Percentiles rank a stretch among this genome's conserved stretches.
Conservation (phyloP, 148 eudicot species). For the Fallopia convolvulus region DNA sequence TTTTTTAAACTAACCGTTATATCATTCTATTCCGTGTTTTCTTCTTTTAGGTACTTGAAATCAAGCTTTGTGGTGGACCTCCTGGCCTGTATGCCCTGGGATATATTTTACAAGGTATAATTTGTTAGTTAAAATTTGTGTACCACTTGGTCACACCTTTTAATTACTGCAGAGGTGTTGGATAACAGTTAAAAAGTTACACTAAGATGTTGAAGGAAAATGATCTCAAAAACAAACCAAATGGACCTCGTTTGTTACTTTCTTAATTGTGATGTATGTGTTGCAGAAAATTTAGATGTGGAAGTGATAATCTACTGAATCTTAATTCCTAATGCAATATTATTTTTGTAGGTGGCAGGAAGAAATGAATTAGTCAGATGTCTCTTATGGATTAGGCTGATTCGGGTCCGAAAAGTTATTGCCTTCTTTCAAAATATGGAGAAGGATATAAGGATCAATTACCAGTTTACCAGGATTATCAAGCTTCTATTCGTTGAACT, state of each 20-base stretch:
- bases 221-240: neutral
- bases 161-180: neutral
- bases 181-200: neutral
- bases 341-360: conserved; percentile 44
- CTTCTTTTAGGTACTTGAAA: conserved; percentile 63
- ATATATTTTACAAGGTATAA: conserved; percentile 68
- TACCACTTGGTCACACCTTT: neutral
- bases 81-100: conserved; percentile 93
- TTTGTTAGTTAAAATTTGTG: neutral
- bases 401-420: conserved; percentile 55
- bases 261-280: neutral
- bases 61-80: conserved; percentile 68
- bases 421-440: conserved; percentile 59
- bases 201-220: neutral
- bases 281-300: too few species aligned
- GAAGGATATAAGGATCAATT: conserved; percentile 88
- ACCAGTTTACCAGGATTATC: conserved; percentile 62
- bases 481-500: conserved; percentile 79
- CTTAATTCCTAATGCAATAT: neutral
- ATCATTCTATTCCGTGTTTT: neutral
- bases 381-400: conserved; percentile 72
- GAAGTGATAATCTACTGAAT: neutral
- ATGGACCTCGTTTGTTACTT: neutral
- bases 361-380: conserved; percentile 64
- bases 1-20: neutral